Evolutionary conservation across 2,329 filamentous ascomycete species (phyloP).

Genomic region (Colletotrichum tanaceti): DNA sequence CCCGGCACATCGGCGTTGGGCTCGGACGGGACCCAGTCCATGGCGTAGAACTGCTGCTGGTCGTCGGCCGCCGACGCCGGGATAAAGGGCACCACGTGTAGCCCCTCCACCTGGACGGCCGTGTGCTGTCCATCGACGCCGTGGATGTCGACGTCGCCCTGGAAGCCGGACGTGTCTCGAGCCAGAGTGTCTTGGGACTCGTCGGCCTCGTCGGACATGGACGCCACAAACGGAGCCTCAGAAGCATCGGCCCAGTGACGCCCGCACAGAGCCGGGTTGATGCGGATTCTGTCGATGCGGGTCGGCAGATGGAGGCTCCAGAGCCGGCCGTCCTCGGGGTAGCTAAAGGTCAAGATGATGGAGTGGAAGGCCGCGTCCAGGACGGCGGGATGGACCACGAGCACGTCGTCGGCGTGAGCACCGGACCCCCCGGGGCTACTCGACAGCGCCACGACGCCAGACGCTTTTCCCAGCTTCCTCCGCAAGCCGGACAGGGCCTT

Average conservation of each 20-base stretch:
- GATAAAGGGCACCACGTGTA: slow-evolving; percentile 4
- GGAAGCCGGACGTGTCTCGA: slow-evolving; percentile 10
- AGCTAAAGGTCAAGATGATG: slow-evolving; percentile 47
- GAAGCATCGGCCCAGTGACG: neutral
- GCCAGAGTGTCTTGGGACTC: too few species aligned
- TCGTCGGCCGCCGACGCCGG: slow-evolving; percentile 9
- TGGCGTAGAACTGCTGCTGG: slow-evolving; percentile 21
- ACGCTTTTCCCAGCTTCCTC: slow-evolving; percentile 14
- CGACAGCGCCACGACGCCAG: neutral
- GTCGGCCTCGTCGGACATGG: slow-evolving; percentile 6
- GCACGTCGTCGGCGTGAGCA: slow-evolving; percentile 41
- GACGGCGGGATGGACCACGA: slow-evolving; percentile 46
- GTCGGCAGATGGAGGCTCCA: slow-evolving; percentile 48
- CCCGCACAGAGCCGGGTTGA: slow-evolving; percentile 6
- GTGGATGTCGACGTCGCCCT: slow-evolving; percentile 24
- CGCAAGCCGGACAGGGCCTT: neutral
- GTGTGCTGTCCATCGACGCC: neutral
- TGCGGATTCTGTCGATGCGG: slow-evolving; percentile 40
- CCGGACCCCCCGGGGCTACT: too few species aligned
- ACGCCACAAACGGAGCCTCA: slow-evolving; percentile 2
- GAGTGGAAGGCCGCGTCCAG: slow-evolving; percentile 52
- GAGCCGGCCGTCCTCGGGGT: slow-evolving; percentile 49
- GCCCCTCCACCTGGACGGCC: slow-evolving; percentile 9
- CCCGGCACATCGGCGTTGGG: slow-evolving; percentile 43
- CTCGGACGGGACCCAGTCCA: slow-evolving; percentile 20